These are phyloP conservation scores for Fusarium hostae DNA, from an alignment of 2,329 filamentous ascomycete genomes.

Conservation along the genomic window DNA sequence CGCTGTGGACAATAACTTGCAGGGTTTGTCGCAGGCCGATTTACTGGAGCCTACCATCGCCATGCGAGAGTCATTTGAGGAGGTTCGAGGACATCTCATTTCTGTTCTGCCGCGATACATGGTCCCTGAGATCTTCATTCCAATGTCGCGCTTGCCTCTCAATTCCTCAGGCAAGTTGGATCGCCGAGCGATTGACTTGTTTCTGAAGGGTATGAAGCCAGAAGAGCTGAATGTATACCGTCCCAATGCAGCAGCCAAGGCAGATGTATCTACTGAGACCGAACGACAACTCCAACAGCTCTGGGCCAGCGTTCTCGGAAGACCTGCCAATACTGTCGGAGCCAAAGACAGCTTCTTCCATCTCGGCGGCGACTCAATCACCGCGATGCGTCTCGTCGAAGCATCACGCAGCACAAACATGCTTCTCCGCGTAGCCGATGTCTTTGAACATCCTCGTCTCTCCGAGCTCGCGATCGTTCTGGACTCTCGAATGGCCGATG, in stretches of 20 bases:
- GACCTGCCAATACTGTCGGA: not conserved
- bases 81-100: not conserved
- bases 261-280: not conserved
- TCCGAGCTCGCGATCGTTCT: not conserved
- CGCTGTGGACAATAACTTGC: not conserved
- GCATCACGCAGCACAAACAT: not conserved
- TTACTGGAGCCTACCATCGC: not conserved
- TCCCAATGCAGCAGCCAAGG: not conserved
- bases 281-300: not conserved
- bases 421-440: not conserved
- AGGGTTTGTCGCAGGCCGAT: not conserved
- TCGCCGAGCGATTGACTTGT: not conserved
- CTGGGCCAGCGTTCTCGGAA: not conserved
- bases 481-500: accelerated
- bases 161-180: not conserved
- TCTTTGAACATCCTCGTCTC: not conserved
- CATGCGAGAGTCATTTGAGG: not conserved
- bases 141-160: not conserved
- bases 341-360: constrained; percentile 1
- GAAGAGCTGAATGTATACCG: not conserved
- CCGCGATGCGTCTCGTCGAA: not conserved
- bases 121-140: not conserved
- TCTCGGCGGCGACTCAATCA: constrained; percentile 1
- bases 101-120: not conserved
- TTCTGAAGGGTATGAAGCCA: not conserved